Evolutionary conservation across 257 asterid species (phyloP), one percentile per base, ranked within the genome.

Genomic region (Salvia rosmarinus): DNA sequence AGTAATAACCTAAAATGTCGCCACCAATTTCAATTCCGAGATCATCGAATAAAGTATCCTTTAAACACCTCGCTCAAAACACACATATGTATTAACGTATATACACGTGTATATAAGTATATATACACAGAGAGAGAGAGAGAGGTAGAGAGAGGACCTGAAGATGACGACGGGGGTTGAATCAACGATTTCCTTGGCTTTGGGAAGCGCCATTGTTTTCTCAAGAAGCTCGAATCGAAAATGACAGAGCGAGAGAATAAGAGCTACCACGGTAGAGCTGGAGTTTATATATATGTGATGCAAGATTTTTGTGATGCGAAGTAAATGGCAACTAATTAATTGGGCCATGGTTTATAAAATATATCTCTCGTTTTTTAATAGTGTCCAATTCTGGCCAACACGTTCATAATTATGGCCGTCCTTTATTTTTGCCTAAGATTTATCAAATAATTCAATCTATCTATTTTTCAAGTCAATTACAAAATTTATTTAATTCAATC

Each of bases 151-250:
- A 56, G 67, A 10, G 62, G 0, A 90, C 97, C 98, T 93, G 91
- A 90, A 93, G 68, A 93, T 85, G 73, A 86, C 88, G 71, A 88
- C 96, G 14, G 95, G 75, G 13, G 83, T 85, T 1, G 89, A 21
- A 17, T 94, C 67, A 67, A 89, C 88, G 56, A 84, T 78, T 71
- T 93, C 97, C 86, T 90, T 89, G 2, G 97, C 96, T 81, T 93
- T 93, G 25, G 84, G 54, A 34, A 82, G 78, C 63, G 96, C 90
- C 97, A 90, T 93, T 2, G 72, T 40, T 61, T 55, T 54, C 43
- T 43, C 8, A 1, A 17, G 67, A 64, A 40, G 50, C 37, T 11
- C 28, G 11, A 61, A 37, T 35, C 12, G 68, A 40, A 25, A 25
- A 12, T 35, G 62, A 14, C 20, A 32, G 13, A 7, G 17, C 28